Evolutionary conservation across 306 rosid species (phyloP), one percentile per base, ranked within the genome.

Genomic region (Glycyrrhiza uralensis): DNA sequence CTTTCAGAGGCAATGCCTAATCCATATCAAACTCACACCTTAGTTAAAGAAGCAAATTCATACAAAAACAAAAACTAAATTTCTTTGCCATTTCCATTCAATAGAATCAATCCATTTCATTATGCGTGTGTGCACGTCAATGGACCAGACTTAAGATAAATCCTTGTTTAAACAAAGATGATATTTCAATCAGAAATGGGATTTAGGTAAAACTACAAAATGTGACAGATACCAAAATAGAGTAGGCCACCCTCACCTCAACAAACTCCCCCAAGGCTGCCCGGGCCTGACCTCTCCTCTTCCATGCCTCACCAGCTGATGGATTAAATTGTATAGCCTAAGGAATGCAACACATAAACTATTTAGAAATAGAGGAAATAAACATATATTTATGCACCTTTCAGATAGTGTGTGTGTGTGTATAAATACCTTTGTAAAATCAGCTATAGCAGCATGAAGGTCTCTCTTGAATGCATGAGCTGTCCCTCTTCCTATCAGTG

Each of bases 251-350:
- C 80, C 85, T 88, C 75, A 91, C 99, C 94, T 86, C 95, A 76
- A 79, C 84, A 82, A 86, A 87, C 80, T 88, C 87, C 74, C 99
- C 99, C 69, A 94, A 82, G n/a, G 97, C 99, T 60, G 99, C 97
- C 60, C 93, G 91, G 33, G 99, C 99, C 80, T 94, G 99, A 79
- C 99, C 99, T 83, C 99, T 91, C 76, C 99, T 86, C 75, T 94
- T 94, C 99, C 99, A 94, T 74, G 97, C 99, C 85, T 94, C 99
- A 51, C 92, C 87, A 67, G 97, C 97, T 24, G 81, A 77, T 33
- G 95, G 90, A 84, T 94, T 94, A 63, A 86, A 85, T 82, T 91
- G 87, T 80, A 94, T 80, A 71, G 97, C 99, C 99, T 94, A 78
- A 71, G 50, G 85, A 42, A 78, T 66, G 69, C 67, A 77, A 20